Evolutionary conservation across 768 basidiomycete species (phyloP), one percentile per base, ranked within the genome.

Genomic region (Suillus americanus): DNA sequence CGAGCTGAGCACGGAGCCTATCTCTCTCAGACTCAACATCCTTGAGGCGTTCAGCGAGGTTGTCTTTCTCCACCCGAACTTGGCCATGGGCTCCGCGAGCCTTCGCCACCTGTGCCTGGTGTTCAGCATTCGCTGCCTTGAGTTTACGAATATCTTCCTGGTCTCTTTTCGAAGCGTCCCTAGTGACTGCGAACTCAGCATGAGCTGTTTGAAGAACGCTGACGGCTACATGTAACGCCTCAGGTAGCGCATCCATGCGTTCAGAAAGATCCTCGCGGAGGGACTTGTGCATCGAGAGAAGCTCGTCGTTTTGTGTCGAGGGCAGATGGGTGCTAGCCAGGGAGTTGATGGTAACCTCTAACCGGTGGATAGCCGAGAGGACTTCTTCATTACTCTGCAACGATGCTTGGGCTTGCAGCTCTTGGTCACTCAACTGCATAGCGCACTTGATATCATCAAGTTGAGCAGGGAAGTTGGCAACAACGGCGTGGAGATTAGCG

Each of bases 1-100:
- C 86, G 23, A 87, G 72, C 66, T 89, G 85, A 3, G 71, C 67
- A 48, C 83, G 83, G 51, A 91, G 73, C 5, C 77, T 76, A 25
- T 94, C 89, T 25, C 90, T 85, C 61, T 94, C 91, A 35, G 73
- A 79, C 72, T 94, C 92, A 0, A 80, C 79, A 28, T 79, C 79
- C 28, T 74, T 77, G 37, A 91, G 76, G 66, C 90, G 89, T 67
- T 92, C 90, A 25, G 70, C 76, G 54, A 92, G 73, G 43, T 85
- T 78, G 57, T 94, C 92, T 77, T 93, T 95, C 79, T 95, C 92
- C 16, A 91, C 91, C 18, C 90, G 86, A 6, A 90, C 83, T 71
- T 91, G 89, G 0, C 91, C 91, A 69, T 92, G 88, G 16, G 87
- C 86, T 25, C 87, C 85, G 61, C 91, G 89, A 59, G 92, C 89